These are phyloP conservation scores for Eragrostis nindensis DNA, from an alignment of 176 grass and related monocot species.

Conservation along the genomic window DNA sequence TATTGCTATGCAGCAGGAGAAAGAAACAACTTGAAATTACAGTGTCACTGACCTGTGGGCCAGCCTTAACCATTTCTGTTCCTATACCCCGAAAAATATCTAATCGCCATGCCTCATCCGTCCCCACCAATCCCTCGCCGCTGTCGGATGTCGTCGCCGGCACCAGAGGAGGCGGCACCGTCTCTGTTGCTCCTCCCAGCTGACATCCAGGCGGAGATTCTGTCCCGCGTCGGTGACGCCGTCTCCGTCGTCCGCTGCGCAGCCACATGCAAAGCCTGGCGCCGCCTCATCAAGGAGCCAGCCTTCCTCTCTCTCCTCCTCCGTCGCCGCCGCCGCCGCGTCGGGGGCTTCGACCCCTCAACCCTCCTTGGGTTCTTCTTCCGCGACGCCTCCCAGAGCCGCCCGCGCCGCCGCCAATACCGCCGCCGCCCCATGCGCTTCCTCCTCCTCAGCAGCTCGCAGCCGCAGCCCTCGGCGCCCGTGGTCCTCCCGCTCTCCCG, in stretches of 20 bases:
- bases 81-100: too few species aligned
- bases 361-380: conserved; percentile 35
- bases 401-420: conserved; percentile 33
- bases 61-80: too few species aligned
- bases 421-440: conserved; percentile 39
- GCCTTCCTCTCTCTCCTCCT: conserved; percentile 21
- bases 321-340: neutral
- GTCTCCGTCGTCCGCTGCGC: conserved; percentile 32
- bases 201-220: conserved; percentile 18
- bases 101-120: neutral
- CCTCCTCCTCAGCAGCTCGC: conserved; percentile 19
- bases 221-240: conserved; percentile 17
- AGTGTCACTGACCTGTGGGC: too few species aligned
- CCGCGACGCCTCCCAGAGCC: conserved; percentile 29
- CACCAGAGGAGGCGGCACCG: neutral
- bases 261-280: conserved; percentile 44
- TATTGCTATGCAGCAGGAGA: too few species aligned
- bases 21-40: too few species aligned
- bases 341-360: neutral
- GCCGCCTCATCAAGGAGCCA: conserved; percentile 27
- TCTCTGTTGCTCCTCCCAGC: neutral
- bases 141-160: neutral
- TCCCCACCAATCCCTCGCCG: neutral
- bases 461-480: neutral
- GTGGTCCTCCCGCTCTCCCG: conserved; percentile 25